These are phyloP conservation scores for Eustoma russellianum DNA, from an alignment of 257 asterid species.

Conservation along the genomic window DNA sequence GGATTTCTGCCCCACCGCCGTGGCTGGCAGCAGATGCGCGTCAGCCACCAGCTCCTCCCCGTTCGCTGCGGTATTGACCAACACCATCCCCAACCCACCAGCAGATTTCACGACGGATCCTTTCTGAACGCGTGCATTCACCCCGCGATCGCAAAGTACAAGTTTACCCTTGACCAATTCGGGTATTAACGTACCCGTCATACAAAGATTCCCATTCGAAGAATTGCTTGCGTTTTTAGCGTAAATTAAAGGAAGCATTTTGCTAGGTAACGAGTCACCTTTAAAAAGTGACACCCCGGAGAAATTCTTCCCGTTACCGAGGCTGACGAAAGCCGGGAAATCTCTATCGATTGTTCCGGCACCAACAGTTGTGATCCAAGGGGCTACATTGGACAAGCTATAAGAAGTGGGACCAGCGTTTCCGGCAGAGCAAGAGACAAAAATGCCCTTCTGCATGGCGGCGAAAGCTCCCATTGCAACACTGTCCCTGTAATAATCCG, in stretches of 20 bases:
- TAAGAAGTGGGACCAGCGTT: constrained; percentile 60
- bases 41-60: constrained; percentile 82
- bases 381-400: constrained; percentile 64
- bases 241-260: constrained; percentile 60
- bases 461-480: constrained; percentile 68
- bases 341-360: constrained; percentile 89
- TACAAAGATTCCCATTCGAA: constrained; percentile 62
- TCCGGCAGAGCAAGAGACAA: constrained; percentile 83
- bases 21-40: constrained; percentile 59
- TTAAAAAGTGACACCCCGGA: constrained; percentile 63
- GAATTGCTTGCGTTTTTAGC: constrained; percentile 65
- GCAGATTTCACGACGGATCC: constrained; percentile 55
- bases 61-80: constrained; percentile 52
- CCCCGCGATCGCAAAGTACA: constrained; percentile 66
- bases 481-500: constrained; percentile 49
- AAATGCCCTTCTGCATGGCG: constrained; percentile 79
- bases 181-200: constrained; percentile 51
- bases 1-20: constrained; percentile 41
- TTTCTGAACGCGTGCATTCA: constrained; percentile 50
- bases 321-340: constrained; percentile 71
- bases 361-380: constrained; percentile 91
- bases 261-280: constrained; percentile 28
- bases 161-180: constrained; percentile 54
- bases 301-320: constrained; percentile 65
- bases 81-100: constrained; percentile 61